Evolutionary conservation across 1,284 basidiomycete species (phyloP), one percentile per base, ranked within the genome.

Genomic region (Paramarasmius palmivorus): DNA sequence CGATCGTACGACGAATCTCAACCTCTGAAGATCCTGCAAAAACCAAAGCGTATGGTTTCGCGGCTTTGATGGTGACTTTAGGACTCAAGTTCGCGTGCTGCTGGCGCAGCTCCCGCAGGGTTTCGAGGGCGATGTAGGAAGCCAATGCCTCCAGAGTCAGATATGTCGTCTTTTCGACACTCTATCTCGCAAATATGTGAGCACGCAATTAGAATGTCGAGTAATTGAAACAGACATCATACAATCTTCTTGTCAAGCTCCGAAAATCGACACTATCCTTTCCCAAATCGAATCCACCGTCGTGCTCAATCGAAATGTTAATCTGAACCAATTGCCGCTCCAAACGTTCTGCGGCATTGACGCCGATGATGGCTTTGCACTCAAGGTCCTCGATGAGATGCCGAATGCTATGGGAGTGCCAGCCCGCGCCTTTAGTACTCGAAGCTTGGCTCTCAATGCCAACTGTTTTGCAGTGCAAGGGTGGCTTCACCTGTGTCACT

Each of bases 21-120:
- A 91, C 81, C 51, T 82, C 79, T 0, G 88, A 80, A 29, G 78
- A 81, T 26, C 73, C 73, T 2, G 91, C 91, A 56, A 84, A 86
- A 39, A 87, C 81, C 22, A 95, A 73, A 0, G 92, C 92, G 32
- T 81, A 82, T 2, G 90, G 90, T 66, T 95, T 95, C 10, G 85
- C 80, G 7, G 86, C 78, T n/a, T 79, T 78, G 23, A 93, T 77
- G 0, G 75, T 80, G 7, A 87, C 75, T 17, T 63, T 60, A 17
- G 73, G 67, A 46, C 12, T 15, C 50, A 52, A 25, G 62, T 37
- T 36, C 22, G 1, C 53, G 57, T 4, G 40, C 51, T 2, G 9
- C n/a, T 49, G 26, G 12, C n/a, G 32, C 10, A 64, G 55, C 29
- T 65, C 55, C 52, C 63, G 45, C 15, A 83, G 68, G 3, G 72